Evolutionary conservation across 306 rosid genomes (phyloP).

Genomic region (Vigna hirtella): DNA sequence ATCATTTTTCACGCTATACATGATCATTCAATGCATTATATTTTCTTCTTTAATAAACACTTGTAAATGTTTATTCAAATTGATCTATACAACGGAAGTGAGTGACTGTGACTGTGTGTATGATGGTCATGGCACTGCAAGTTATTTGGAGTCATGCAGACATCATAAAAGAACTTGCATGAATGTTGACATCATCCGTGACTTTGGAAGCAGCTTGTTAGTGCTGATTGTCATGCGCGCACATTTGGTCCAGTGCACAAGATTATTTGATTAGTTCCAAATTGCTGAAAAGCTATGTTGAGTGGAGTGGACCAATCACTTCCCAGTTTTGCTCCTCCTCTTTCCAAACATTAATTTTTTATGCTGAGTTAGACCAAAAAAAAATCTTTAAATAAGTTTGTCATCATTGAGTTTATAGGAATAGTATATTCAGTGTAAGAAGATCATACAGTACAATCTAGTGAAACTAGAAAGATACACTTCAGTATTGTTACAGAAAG

Average conservation of each 20-base stretch:
- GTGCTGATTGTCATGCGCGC: constrained; percentile 35
- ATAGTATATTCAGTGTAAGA: too few species aligned
- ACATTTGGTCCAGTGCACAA: background rate
- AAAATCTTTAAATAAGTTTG: background rate
- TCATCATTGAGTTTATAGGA: background rate
- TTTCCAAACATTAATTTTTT: background rate
- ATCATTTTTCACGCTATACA: background rate
- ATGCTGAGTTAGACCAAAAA: background rate
- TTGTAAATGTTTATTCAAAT: background rate
- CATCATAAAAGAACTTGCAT: constrained; percentile 11
- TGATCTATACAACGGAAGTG: background rate
- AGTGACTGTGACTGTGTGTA: background rate
- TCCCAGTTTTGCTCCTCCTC: background rate
- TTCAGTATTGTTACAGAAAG: too few species aligned
- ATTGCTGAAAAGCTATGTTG: constrained; percentile 6
- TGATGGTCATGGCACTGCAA: background rate
- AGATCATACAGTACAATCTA: too few species aligned
- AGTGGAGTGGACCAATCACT: constrained; percentile 31
- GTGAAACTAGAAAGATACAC: too few species aligned
- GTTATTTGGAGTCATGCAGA: constrained; percentile 13
- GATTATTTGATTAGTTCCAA: constrained; percentile 16
- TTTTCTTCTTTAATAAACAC: background rate
- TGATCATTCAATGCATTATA: constrained; percentile 2
- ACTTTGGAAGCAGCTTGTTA: constrained; percentile 1
- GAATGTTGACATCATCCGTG: constrained; percentile 29